Conservation (phyloP, 331 rosid genomes). For the Stylosanthes scabra region DNA sequence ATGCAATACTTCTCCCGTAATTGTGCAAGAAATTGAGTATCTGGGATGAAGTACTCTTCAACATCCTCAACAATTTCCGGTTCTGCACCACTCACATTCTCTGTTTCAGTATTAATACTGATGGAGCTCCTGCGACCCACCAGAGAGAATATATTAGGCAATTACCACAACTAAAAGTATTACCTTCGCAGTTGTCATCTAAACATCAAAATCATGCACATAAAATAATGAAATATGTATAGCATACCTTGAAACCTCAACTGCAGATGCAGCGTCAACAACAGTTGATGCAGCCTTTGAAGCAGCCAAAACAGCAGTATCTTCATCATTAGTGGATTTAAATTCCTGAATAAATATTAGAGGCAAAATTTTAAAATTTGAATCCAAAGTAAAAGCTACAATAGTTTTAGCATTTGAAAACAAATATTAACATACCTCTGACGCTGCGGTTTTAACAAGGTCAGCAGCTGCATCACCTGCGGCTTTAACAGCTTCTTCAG, state of each 20-base stretch:
- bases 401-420: background rate
- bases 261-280: constrained; percentile 87
- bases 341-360: constrained; percentile 64
- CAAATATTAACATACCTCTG: constrained; percentile 58
- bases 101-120: constrained; percentile 46
- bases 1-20: constrained; percentile 93
- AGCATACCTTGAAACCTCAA: constrained; percentile 84
- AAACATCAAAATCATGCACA: background rate
- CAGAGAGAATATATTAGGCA: constrained; percentile 22
- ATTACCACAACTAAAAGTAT: constrained; percentile 9
- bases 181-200: constrained; percentile 1
- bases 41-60: constrained; percentile 85
- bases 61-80: constrained; percentile 62
- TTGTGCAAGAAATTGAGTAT: constrained; percentile 69
- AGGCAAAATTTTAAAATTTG: constrained; percentile 23
- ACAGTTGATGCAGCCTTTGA: constrained; percentile 89
- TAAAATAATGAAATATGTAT: constrained; percentile 17
- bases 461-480: constrained; percentile 99
- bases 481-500: constrained; percentile 91
- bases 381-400: background rate
- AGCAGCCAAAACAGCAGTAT: constrained; percentile 89
- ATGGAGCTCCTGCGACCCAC: constrained; percentile 68
- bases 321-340: constrained; percentile 68
- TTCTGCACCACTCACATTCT: constrained; percentile 50
- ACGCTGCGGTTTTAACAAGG: constrained; percentile 93